Base-by-base conservation (phyloP, 306 rosid genomes). In the Corylus avellana region DNA sequence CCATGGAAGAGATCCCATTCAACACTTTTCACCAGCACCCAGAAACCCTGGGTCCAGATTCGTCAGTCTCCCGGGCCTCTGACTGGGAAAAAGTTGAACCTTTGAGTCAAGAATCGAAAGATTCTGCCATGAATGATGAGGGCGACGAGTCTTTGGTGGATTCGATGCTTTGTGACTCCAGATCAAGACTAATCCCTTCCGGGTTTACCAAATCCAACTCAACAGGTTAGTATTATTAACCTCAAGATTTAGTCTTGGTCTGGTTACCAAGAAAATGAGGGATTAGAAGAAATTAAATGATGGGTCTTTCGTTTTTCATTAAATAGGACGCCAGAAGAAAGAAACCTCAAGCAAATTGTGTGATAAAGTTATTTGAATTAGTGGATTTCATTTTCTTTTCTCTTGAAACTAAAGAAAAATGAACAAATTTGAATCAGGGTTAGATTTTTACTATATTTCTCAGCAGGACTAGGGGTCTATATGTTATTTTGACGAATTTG, bases 171-270 rank as follows among this genome's bases (percentile, higher is more conserved):
- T 90, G 91, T 49, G 94, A 88, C 77, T 76, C 88, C 16, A 80
- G 35, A 83, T 88, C 92, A 39, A 90, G 89, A 73, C 76, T 93
- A 20, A 66, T 91, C 48, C 77, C 86, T n/a, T 53, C 83, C 49
- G 98, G 98, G 46, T 85, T 87, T 27, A 78, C 85, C n/a, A 85
- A 85, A 85, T 75, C 91, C 78, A 73, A 85, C 75, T 86, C 81
- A 39, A 9, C 83, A 51, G 96, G 97, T 93, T 54, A 77, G 79
- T 75, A 57, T 82, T 73, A 70, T 77, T 25, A 56, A 44, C 54
- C 47, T 18, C 16, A 42, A 27, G 59, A 10, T 18, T 25, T 27
- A 29, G 16, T 47, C 12, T 79, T 62, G 70, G 8, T 70, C 47
- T 70, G 58, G 37, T 48, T 70, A 39, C 69, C 75, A 49, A 55